Conservation (phyloP, 495 filamentous ascomycete genomes). For the Pseudevernia furfuracea region DNA sequence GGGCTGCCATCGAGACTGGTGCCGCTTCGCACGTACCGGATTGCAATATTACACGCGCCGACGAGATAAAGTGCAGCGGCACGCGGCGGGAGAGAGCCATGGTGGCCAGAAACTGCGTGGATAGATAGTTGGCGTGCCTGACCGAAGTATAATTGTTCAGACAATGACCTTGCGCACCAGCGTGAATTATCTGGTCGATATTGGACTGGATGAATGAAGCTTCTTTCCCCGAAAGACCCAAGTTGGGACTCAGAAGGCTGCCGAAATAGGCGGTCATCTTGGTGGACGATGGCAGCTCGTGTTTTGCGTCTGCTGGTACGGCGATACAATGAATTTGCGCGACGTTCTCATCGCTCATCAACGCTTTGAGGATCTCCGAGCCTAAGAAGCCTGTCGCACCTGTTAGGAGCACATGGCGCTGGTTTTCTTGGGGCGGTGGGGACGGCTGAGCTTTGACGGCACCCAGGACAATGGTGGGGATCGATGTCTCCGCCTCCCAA, state of each 20-base stretch:
- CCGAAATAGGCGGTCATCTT: no score
- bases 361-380: no score
- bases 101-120: conserved; percentile 37
- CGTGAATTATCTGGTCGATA: conserved; percentile 44
- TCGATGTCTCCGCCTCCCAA: conserved; percentile 24
- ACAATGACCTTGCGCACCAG: conserved; percentile 44
- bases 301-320: no score
- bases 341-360: no score
- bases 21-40: neutral
- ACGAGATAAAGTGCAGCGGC: conserved; percentile 46
- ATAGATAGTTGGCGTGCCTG: conserved; percentile 35
- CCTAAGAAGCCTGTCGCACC: no score
- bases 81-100: conserved; percentile 31
- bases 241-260: conserved; percentile 22
- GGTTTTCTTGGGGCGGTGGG: no score
- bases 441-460: no score
- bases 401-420: conserved; percentile 16
- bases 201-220: conserved; percentile 26
- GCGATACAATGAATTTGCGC: no score
- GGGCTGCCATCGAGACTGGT: conserved; percentile 13
- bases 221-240: conserved; percentile 35
- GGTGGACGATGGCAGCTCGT: no score
- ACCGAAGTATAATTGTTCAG: conserved; percentile 42
- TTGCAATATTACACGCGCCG: conserved; percentile 30
- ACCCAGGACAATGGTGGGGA: neutral